Evolutionary conservation across 2,329 filamentous ascomycete species (phyloP).

Genomic region (Clathrospora elynae): DNA sequence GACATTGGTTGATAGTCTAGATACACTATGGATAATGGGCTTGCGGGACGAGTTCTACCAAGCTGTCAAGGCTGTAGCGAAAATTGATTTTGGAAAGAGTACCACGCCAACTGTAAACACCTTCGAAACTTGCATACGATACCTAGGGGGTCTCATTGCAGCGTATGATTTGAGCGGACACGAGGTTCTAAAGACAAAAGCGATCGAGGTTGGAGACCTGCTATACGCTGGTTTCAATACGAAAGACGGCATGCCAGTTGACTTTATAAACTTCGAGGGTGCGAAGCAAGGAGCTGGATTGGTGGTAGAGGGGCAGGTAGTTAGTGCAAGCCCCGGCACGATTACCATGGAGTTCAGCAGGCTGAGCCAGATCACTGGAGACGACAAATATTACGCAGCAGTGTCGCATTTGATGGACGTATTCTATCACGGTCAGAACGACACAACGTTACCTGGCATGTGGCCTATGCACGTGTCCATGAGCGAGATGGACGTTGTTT

Average conservation of each 20-base stretch:
- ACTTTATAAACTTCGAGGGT: constrained; percentile 49
- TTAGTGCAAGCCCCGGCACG: constrained; percentile 55
- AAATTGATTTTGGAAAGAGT: constrained; percentile 53
- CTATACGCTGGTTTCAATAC: constrained; percentile 57
- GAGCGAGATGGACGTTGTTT: constrained; percentile 34
- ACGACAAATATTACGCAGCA: constrained; percentile 46
- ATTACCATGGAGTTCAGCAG: constrained; percentile 50
- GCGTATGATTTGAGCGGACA: constrained; percentile 48
- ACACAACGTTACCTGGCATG: constrained; percentile 44
- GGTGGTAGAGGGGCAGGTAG: constrained; percentile 47
- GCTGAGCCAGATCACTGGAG: constrained; percentile 45
- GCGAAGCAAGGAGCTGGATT: constrained; percentile 40
- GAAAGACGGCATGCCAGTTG: constrained; percentile 51
- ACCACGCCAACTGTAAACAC: constrained; percentile 52
- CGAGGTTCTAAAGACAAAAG: constrained; percentile 43
- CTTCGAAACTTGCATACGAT: constrained; percentile 57
- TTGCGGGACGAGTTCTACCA: constrained; percentile 55
- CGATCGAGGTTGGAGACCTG: constrained; percentile 49
- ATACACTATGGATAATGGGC: constrained; percentile 57
- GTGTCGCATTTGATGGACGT: constrained; percentile 42
- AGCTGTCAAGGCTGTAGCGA: constrained; percentile 51
- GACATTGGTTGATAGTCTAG: constrained; percentile 54
- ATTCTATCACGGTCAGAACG: constrained; percentile 39
- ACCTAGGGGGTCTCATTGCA: constrained; percentile 45
- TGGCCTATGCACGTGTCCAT: constrained; percentile 49